Evolutionary conservation across 2,329 filamentous ascomycete species (phyloP), one percentile per base, ranked within the genome.

Genomic region (Scedosporium dehoogii): DNA sequence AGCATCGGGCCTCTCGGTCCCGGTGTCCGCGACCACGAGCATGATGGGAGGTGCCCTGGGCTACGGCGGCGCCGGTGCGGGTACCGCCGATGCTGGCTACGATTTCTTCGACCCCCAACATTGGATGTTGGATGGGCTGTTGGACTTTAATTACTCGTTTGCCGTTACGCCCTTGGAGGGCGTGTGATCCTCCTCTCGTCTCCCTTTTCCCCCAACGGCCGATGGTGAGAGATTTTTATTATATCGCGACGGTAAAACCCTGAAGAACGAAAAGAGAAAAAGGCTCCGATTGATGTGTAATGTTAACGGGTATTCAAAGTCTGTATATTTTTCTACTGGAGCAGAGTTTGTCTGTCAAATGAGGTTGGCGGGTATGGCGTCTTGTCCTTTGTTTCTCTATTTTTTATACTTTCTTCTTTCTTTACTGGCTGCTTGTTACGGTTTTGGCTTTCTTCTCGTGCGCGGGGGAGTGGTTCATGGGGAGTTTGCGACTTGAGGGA

Each of bases 21-120:
- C 71, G 3, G 68, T 73, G 12, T 68, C 73, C 4, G 75, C 73
- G 27, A 72, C 78, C 21, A 78, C 76, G 66, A 76, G 74, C 68
- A 77, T 84, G 70, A 75, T 84, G 60, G 73, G 18, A 10, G 51
- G 74, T 27, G 76, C 77, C 33, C 73, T 84, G 65, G 80, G 46
- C 6, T 61, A 61, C 59, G 81, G 18, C 9, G 42, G 21, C 12
- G 27, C 33, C 67, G 88, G 90, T 65, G 81, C 83, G 66, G 83
- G 89, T 62, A 83, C 85, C 65, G 81, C 83, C 66, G 83, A 89
- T 62, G 83, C 85, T 9, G 88, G 86, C 68, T 92, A 92, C 73
- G 90, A 96, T 72, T 91, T 96, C 65, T 96, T 96, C 70, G 92
- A 96, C 74, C 91, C 92, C 1, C 81, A 96, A 69, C 91, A 93